A percentile compares a stretch with the other conserved stretches of the same genome.
Evolutionary conservation across 2,329 filamentous ascomycete species (phyloP).

Genomic region (Coniochaeta prunicola): DNA sequence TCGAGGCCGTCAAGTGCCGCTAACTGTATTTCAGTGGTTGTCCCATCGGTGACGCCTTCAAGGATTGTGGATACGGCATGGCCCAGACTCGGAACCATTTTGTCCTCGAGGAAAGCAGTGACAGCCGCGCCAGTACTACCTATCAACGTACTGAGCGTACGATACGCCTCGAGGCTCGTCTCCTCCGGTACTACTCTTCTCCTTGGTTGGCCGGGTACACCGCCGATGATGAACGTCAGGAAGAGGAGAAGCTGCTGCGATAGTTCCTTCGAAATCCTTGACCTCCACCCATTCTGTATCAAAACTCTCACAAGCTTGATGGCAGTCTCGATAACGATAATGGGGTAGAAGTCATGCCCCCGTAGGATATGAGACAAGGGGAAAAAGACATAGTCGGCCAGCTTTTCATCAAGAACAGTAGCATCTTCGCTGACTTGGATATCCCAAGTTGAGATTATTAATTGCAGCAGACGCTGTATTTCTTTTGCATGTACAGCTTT

Average conservation of each 20-base stretch:
- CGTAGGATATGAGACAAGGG: conserved; percentile 83
- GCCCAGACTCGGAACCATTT: conserved; percentile 70
- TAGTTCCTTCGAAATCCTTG: conserved; percentile 61
- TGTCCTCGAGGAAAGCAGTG: conserved; percentile 35
- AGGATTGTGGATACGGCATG: conserved; percentile 76
- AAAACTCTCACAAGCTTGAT: conserved; percentile 69
- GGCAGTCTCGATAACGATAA: conserved; percentile 66
- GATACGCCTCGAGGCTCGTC: conserved; percentile 62
- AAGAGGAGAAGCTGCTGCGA: conserved; percentile 81
- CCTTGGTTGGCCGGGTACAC: conserved; percentile 50
- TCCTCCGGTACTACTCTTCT: conserved; percentile 58
- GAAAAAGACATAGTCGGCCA: conserved; percentile 94
- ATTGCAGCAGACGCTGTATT: conserved; percentile 9
- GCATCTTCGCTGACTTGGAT: conserved; percentile 25
- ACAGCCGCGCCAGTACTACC: conserved; percentile 18
- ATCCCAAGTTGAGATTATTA: conserved; percentile 11
- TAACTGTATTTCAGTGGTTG: conserved; percentile 61
- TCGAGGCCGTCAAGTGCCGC: conserved; percentile 61
- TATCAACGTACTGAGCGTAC: conserved; percentile 62
- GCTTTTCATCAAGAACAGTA: conserved; percentile 62
- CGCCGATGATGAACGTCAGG: conserved; percentile 73
- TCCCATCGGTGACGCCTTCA: conserved; percentile 60
- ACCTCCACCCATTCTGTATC: conserved; percentile 72
- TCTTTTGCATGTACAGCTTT: conserved; percentile 12
- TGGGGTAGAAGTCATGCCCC: conserved; percentile 63